Conservation (phyloP, 164 flowering plant genomes). For the Liriodendron chinense region DNA sequence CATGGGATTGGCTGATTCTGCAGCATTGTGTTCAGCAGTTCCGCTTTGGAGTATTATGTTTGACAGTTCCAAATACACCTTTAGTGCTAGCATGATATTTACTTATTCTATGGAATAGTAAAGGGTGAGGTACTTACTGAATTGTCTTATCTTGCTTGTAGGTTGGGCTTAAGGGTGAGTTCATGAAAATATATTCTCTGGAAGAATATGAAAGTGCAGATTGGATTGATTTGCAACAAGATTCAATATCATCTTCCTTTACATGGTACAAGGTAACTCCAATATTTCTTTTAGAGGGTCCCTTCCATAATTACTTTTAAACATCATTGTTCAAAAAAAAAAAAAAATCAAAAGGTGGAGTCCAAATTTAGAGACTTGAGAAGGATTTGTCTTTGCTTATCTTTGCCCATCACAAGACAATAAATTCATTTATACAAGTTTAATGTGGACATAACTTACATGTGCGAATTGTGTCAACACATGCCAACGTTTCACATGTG, state of each 20-base stretch:
- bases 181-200: constrained; percentile 41
- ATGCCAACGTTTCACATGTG: no score
- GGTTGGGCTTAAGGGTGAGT: constrained; percentile 90
- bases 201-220: constrained; percentile 40
- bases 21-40: no score
- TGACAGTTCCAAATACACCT: no score
- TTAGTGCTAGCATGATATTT: no score
- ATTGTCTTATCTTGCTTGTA: constrained; percentile 23
- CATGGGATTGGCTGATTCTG: no score
- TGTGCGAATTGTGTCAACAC: no score
- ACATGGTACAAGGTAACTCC: constrained; percentile 83
- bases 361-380: background rate
- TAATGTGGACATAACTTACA: no score
- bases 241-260: constrained; percentile 44
- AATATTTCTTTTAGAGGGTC: no score
- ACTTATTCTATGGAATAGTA: background rate
- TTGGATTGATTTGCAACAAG: constrained; percentile 56
- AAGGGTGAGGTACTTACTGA: background rate
- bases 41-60: no score
- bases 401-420: background rate
- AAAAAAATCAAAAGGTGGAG: background rate
- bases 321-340: no score
- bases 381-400: background rate
- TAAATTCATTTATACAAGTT: no score
- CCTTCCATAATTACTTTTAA: no score